Evolutionary conservation across 495 filamentous ascomycete genomes (phyloP), one percentile per base, ranked within the genome.

Genomic region (Penicillium goetzii): DNA sequence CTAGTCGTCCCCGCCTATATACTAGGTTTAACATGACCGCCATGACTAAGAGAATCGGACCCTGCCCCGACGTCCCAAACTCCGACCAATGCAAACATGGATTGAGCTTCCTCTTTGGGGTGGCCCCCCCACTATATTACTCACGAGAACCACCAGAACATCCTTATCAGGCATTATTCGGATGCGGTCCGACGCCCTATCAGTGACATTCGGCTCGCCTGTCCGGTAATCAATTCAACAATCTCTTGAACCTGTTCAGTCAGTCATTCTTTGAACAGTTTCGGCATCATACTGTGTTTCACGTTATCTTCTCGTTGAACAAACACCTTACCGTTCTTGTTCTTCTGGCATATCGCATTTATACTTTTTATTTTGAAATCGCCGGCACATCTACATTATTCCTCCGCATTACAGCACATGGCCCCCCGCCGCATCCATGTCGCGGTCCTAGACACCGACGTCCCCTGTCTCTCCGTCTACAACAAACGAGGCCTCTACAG

Each of bases 361-460:
- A 40, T 49, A 21, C 17, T 45, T 25, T 34, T n/a, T 25, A 61
- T 28, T 15, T 49, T 12, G 23, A 55, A 3, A 17, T 10, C 19
- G 11, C 43, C 41, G 19, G 19, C 43, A 47, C 4, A 47, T 47
- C n/a, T 47, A 23, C 30, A 32, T 8, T 32, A 41, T 34, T 17
- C 34, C 43, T 50, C 23, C 23, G 28, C 23, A 19, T 51, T 23
- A 5, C 15, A 51, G n/a, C 52, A 47, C 33, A 74, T 65, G 64
- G 60, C 60, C 55, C 53, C 57, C 19, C 60, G 67, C 33, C 67
- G 26, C 15, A 71, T 78, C 63, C 79, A 81, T 64, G 69, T 81
- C 63, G 79, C 79, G 28, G 68, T 78, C 50, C 69, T 81, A 40
- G 79, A 81, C 63, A 63, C 70, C 49, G 78, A 80, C 63, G 59